Conservation (phyloP, 371 early-diverging fungal species). For the Mucor irregularis region DNA sequence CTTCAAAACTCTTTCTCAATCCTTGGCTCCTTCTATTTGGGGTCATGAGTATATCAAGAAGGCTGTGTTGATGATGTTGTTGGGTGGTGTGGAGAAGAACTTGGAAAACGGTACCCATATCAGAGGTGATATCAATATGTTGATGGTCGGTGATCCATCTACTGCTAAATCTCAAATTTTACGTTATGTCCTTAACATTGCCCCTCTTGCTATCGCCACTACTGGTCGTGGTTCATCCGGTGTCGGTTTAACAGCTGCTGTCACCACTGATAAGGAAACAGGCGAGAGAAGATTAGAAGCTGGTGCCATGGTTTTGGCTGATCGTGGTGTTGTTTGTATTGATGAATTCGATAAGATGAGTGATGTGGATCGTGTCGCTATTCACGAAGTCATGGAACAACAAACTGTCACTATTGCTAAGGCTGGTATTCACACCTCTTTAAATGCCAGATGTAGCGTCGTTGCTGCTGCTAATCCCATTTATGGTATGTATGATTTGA, state of each 20-base stretch:
- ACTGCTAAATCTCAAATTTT: constrained; percentile 97
- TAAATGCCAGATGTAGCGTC: constrained; percentile 98
- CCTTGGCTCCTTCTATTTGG: constrained; percentile 97
- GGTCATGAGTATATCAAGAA: constrained; percentile 97
- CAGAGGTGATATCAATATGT: constrained; percentile 96
- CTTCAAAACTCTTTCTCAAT: constrained; percentile 83
- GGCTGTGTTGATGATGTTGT: constrained; percentile 90
- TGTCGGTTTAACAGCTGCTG: constrained; percentile 97
- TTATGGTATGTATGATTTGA: constrained; percentile 87
- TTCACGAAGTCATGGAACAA: constrained; percentile 99
- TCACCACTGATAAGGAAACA: constrained; percentile 86
- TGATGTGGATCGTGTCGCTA: constrained; percentile 98
- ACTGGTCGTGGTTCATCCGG: constrained; percentile 98
- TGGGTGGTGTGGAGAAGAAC: constrained; percentile 97
- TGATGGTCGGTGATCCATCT: constrained; percentile 97
- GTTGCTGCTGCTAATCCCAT: constrained; percentile 99
- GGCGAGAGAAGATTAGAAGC: constrained; percentile 96
- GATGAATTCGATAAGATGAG: constrained; percentile 99
- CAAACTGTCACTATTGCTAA: constrained; percentile 98
- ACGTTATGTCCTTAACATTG: constrained; percentile 87
- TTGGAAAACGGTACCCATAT: constrained; percentile 94
- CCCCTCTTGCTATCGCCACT: constrained; percentile 92
- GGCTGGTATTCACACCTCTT: constrained; percentile 97
- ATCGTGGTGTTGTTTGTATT: constrained; percentile 98
- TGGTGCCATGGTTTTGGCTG: constrained; percentile 99